A percentile compares a stretch with the other conserved stretches of the same genome.
Conservation (phyloP, 768 basidiomycete species). For the Scleroderma bovista region DNA sequence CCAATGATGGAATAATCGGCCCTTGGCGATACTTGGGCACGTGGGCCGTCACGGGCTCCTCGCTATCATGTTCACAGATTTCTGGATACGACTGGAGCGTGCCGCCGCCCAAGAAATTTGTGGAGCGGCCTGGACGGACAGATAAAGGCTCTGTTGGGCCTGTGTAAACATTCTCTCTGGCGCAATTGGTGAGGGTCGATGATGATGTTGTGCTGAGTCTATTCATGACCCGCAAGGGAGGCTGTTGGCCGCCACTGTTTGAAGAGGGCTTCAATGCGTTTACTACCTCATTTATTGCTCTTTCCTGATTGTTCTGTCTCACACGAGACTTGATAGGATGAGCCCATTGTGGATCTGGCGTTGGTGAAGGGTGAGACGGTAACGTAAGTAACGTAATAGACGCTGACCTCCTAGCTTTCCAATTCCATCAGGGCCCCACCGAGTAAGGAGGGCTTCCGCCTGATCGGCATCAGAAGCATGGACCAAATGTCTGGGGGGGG, state of each 20-base stretch:
- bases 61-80: conserved; percentile 53
- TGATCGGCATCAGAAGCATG: conserved; percentile 91
- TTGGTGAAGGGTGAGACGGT: conserved; percentile 17
- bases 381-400: conserved; percentile 8
- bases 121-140: conserved; percentile 53
- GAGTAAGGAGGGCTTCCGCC: conserved; percentile 76
- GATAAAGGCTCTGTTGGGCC: conserved; percentile 46
- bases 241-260: conserved; percentile 34
- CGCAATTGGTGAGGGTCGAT: conserved; percentile 70
- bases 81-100: conserved; percentile 65
- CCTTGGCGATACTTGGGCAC: conserved; percentile 38
- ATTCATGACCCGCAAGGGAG: conserved; percentile 74
- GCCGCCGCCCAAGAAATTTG: conserved; percentile 52
- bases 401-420: conserved; percentile 81
- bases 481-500: conserved; percentile 80
- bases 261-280: conserved; percentile 59
- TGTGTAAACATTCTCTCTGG: conserved; percentile 58
- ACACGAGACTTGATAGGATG: conserved; percentile 80
- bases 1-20: conserved; percentile 77
- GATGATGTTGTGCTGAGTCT: conserved; percentile 66
- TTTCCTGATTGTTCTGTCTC: conserved; percentile 59
- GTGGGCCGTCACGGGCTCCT: conserved; percentile 17
- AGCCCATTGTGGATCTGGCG: conserved; percentile 82
- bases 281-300: conserved; percentile 73
- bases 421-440: conserved; percentile 86